Evolutionary conservation across 805 yeast genomes (phyloP).

Genomic region (Suhomyces prunicola): DNA sequence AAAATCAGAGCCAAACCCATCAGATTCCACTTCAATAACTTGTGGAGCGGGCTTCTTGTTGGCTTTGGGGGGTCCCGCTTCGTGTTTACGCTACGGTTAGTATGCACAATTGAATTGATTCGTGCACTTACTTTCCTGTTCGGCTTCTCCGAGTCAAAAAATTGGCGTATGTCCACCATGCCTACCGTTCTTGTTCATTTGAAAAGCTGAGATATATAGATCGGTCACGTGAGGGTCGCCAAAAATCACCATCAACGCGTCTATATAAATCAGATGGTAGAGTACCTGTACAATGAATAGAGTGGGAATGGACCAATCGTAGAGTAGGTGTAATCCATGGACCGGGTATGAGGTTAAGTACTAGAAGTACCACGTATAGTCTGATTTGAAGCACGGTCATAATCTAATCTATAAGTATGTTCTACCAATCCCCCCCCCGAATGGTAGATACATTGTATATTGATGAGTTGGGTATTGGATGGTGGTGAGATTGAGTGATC

Average conservation of each 20-base stretch:
- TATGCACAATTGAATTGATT: neutral
- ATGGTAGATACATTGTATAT: no score
- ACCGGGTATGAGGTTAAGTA: no score
- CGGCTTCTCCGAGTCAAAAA: neutral
- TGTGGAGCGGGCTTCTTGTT: neutral
- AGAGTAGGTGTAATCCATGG: no score
- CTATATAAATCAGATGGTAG: no score
- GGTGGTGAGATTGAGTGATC: no score
- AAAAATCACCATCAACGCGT: neutral
- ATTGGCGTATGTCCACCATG: neutral
- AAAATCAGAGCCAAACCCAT: constrained; percentile 5
- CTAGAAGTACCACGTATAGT: no score
- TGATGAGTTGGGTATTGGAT: no score
- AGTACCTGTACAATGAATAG: no score
- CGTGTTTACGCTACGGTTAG: neutral
- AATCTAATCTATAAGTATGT: no score
- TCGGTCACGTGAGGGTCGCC: neutral
- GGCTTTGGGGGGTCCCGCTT: neutral
- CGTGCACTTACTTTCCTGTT: neutral
- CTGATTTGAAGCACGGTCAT: no score
- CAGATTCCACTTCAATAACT: constrained; percentile 9
- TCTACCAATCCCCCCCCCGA: no score
- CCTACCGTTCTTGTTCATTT: neutral
- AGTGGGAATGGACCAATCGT: no score
- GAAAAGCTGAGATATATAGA: neutral